Base-by-base conservation (phyloP, 345 rosid species). In the Euphorbia peplus region DNA sequence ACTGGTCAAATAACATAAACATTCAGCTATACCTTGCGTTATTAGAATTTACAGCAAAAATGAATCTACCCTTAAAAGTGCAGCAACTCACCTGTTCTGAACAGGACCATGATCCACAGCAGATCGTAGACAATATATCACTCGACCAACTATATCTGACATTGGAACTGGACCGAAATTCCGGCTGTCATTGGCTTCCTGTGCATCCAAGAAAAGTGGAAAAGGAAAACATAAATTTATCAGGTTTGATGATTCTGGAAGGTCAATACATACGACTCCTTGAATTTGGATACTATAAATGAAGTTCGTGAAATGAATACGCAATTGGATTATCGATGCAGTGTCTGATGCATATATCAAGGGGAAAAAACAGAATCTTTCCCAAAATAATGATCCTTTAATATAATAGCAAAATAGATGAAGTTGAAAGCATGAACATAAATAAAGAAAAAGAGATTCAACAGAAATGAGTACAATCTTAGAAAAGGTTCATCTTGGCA, bases 91-190 rank as follows among this genome's bases (percentile, higher is more conserved):
- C 99, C 99, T 95, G 86, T 95, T 95, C 78, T 76, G 76, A 55
- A 95, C 92, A 0, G 96, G 97, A 70, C 97, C 99, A 56, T 95
- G 98, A 73, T 95, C 99, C 37, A 91, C 88, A 25, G 93, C 96
- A 16, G 90, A 86, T 64, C 86, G 83, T 57, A 91, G 79, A 75
- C 93, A 85, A 63, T 95, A 95, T 70, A 95, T 78, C 56, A 82
- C 98, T 71, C 99, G 81, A 21, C 99, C 99, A 69, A 88, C 80
- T 44, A 95, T 87, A 82, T 80, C 75, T 3, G 85, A 66, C 82
- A 85, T 83, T 63, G 92, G 75, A 78, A 95, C 79, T 14, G 99
- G 98, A 76, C 99, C 99, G 75, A 87, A 95, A 47, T 64, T 68
- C 76, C 99, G 82, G 74, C 99, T 95, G 73, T 95, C 99, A 66